Evolutionary conservation across 176 grass and related monocot genomes (phyloP).

Genomic region (maize (Zea mays)): Zm-B73-REFERENCE-NAM-5.0 NC_050098.1:125624501-125625000

Average conservation of each 20-base stretch:
- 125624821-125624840: slow-evolving; percentile 13
- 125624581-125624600: slow-evolving; percentile 75
- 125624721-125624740: slow-evolving; percentile 70
- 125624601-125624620: slow-evolving; percentile 91
- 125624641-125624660: slow-evolving; percentile 93
- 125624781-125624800: slow-evolving; percentile 66
- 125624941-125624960: slow-evolving; percentile 92
- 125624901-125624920: slow-evolving; percentile 75
- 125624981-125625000: slow-evolving; percentile 93
- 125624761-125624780: slow-evolving; percentile 68
- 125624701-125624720: slow-evolving; percentile 62
- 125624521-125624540: slow-evolving; percentile 82
- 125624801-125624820: background rate
- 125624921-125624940: slow-evolving; percentile 95
- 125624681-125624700: slow-evolving; percentile 66
- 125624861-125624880: slow-evolving; percentile 55
- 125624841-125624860: slow-evolving; percentile 20
- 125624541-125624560: slow-evolving; percentile 74
- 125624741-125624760: slow-evolving; percentile 90
- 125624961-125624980: slow-evolving; percentile 90
- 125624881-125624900: slow-evolving; percentile 71
- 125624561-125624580: slow-evolving; percentile 92
- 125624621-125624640: slow-evolving; percentile 91
- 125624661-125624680: slow-evolving; percentile 82
- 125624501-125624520: slow-evolving; percentile 85